Evolutionary conservation across 495 filamentous ascomycete species (phyloP), one percentile per base, ranked within the genome.

Genomic region (Lichenothelia convexa): DNA sequence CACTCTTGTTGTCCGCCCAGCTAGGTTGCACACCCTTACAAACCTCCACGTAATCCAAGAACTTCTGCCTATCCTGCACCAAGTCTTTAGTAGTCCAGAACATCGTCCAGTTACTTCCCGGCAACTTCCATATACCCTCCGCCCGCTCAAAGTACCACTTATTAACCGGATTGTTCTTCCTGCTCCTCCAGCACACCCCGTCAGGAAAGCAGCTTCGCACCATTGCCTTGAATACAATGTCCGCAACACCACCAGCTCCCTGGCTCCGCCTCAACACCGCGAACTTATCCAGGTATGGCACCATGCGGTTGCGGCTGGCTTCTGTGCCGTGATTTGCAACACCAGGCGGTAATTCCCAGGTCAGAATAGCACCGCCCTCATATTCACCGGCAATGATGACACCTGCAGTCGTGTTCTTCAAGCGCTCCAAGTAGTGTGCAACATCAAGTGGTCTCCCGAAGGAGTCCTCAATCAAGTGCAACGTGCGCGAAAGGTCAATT

Each of bases 221-320:
- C 83, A 99, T 93, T 13, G 83, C 76, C 42, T 84, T 92, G 57
- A 94, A 99, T 4, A 99, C 75, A 16, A 94, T 73, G 45, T 99
- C 89, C 1, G 91, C 87, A 3, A 94, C 85, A 11, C 86, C 85
- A 0, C 87, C 85, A 1, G 80, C 76, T 1, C 89, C 89, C 53
- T 99, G 89, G 32, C 73, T 78, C 39, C 75, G 71, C 47, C 79
- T 84, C 3, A 91, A 64, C 2, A 95, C 89, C 3, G 89, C 89
- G 50, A 99, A 99, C 58, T 99, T 99, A 53, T 99, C 89, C 17
- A 99, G 61, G 54, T 99, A 99, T 0, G 87, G 91, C 0, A 99
- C 78, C 51, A 83, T 65, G 3, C 73, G 61, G 6, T 59, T 58
- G 15, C 54, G 45, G 30, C 60, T 62, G 15, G 55, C 60, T 31